These are phyloP conservation scores for Trifolium subterraneum DNA, from an alignment of 306 rosid genomes.

Conservation along the genomic window DNA sequence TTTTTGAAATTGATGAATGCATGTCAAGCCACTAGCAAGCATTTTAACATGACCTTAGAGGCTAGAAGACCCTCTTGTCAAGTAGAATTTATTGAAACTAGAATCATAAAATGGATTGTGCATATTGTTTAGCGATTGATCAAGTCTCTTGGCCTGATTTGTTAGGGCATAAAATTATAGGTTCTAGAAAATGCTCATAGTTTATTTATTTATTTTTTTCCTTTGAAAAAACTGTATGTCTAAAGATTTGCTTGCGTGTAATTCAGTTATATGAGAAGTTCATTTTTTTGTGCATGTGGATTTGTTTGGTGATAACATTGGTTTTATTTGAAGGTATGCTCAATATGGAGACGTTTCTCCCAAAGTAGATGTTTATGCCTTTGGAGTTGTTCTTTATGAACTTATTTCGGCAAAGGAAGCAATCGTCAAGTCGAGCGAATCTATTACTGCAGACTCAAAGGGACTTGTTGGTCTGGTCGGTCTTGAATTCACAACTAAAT, in stretches of 20 bases:
- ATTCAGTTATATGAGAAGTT: constrained; percentile 26
- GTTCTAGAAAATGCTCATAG: constrained; percentile 17
- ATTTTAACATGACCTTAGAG: neutral
- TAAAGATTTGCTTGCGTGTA: neutral
- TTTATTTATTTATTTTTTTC: constrained; percentile 11
- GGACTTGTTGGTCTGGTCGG: constrained; percentile 83
- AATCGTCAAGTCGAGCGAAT: constrained; percentile 53
- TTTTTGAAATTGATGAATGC: constrained; percentile 8
- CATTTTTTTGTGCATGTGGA: neutral
- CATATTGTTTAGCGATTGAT: neutral
- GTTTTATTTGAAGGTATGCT: constrained; percentile 73
- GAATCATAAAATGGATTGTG: neutral
- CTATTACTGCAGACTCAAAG: constrained; percentile 63
- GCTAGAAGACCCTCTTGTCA: neutral
- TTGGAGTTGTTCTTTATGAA: constrained; percentile 93
- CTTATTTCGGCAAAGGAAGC: constrained; percentile 97
- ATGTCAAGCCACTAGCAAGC: neutral
- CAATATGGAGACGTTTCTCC: constrained; percentile 94
- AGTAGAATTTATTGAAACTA: neutral
- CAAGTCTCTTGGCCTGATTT: constrained; percentile 1
- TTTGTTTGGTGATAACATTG: constrained; percentile 20
- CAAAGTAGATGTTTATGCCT: constrained; percentile 91
- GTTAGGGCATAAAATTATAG: neutral
- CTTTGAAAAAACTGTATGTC: neutral
- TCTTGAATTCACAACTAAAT: constrained; percentile 35